phyloP scores from a whole-genome alignment of 371 early-diverging fungal genomes.

The Mucor lusitanicus region DNA sequence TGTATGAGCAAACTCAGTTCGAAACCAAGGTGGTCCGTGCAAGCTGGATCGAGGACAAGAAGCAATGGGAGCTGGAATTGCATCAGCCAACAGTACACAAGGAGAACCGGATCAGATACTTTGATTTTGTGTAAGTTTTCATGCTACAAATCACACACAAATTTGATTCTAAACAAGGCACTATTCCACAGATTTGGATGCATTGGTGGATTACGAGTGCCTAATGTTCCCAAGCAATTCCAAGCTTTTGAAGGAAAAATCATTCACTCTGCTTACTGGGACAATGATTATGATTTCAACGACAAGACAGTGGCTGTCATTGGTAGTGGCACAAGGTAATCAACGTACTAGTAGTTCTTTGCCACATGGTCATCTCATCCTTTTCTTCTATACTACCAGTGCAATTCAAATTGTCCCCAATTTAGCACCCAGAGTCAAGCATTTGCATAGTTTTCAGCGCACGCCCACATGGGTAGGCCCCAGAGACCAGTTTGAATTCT shows the following conservation, averaged over 20 bases:
- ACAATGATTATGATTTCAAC: constrained; percentile 44
- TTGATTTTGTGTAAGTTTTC: constrained; percentile 35
- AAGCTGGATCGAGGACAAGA: constrained; percentile 45
- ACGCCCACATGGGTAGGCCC: constrained; percentile 49
- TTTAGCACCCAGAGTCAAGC: constrained; percentile 37
- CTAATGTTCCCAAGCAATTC: constrained; percentile 14
- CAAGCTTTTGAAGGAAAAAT: constrained; percentile 29
- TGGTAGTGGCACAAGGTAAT: constrained; percentile 60
- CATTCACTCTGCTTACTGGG: constrained; percentile 51
- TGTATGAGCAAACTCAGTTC: constrained; percentile 52
- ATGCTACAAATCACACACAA: neutral
- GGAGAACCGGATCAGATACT: constrained; percentile 16
- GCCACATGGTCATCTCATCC: neutral
- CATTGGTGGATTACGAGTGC: constrained; percentile 12
- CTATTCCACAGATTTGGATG: neutral
- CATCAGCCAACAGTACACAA: constrained; percentile 2
- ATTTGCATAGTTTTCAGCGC: constrained; percentile 51
- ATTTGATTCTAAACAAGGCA: neutral
- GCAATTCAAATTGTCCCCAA: constrained; percentile 53
- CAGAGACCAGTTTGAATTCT: constrained; percentile 26
- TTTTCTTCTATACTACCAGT: constrained; percentile 12
- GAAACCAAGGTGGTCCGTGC: constrained; percentile 44
- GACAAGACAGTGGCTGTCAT: constrained; percentile 55
- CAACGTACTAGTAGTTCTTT: no score
- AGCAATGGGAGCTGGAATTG: constrained; percentile 39